Evolutionary conservation across 306 rosid species (phyloP), one percentile per base, ranked within the genome.

Genomic region (Amphicarpaea edgeworthii): DNA sequence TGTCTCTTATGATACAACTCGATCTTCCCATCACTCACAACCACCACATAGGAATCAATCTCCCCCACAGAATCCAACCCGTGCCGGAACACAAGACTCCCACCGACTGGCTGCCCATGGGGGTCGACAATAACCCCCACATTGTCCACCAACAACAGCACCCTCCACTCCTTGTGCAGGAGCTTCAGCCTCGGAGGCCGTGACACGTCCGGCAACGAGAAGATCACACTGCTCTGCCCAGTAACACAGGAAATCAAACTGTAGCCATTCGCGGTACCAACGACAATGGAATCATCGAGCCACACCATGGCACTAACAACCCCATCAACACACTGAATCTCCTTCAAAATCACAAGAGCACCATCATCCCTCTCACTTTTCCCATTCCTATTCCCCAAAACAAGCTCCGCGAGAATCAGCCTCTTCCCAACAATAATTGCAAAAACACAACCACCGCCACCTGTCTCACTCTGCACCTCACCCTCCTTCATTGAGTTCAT

Each of bases 101-200:
- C 99, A 30, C 90, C 96, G 68, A 95, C 91, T 1, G 99, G 99
- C 81, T 87, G 97, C 60, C 99, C 97, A 3, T 87, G 73, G 8
- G 72, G 84, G 69, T 90, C 88, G 50, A 86, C 97, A 77, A 91
- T 81, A 60, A 95, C 76, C 47, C 97, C 99, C 54, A 95, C 97
- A 88, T 91, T 89, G 84, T 95, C 97, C 81, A 95, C 97, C 88
- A 95, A 79, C 88, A 95, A 81, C 83, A 95, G 86, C 84, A 90
- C 97, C 76, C 86, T 90, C 96, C 90, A 84, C 72, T 92, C 97
- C 82, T 83, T 95, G 59, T 76, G 66, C 83, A 95, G 79, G 87
- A 95, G 59, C 84, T 86, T 92, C 74, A 89, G 86, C 75, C 82
- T 58, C 3, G 99, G 97, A 6, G 90, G 89, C 76, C 71, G 70